Percentiles rank a stretch among this genome's conserved stretches.
Conservation (phyloP, 2,329 filamentous ascomycete species). For the Clathrospora elynae region DNA sequence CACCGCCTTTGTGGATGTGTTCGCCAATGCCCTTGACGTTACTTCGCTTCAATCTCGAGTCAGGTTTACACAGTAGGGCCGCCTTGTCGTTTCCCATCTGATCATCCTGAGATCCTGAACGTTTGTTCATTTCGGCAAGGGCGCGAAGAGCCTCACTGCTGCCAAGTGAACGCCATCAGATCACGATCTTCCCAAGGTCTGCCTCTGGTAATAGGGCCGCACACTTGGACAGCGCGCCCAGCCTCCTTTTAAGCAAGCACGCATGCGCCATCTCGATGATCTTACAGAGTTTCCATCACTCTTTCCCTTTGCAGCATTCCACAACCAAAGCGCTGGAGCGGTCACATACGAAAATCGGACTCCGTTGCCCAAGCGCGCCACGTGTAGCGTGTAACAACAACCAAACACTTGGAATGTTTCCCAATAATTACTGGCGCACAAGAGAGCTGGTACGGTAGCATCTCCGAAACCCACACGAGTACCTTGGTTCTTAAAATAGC, state of each 20-base stretch:
- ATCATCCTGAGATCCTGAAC: conserved; percentile 21
- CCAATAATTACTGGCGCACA: too few species aligned
- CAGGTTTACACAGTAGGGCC: conserved; percentile 15
- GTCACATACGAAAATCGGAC: conserved; percentile 19
- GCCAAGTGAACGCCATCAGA: conserved; percentile 9
- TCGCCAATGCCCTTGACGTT: conserved; percentile 38
- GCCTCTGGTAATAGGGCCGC: not conserved
- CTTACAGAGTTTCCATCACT: conserved; percentile 17
- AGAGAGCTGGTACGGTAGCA: conserved; percentile 23
- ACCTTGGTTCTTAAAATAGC: too few species aligned
- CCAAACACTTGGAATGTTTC: conserved; percentile 11
- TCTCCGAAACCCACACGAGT: conserved; percentile 8
- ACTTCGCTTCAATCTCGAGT: conserved; percentile 18
- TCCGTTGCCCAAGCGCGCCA: conserved; percentile 16
- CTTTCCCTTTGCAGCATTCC: conserved; percentile 20
- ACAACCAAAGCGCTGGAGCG: conserved; percentile 23
- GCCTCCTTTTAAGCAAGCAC: conserved; percentile 8
- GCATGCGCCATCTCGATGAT: conserved; percentile 15
- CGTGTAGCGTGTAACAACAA: conserved; percentile 24
- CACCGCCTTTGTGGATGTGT: conserved; percentile 19
- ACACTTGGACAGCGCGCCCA: conserved; percentile 11
- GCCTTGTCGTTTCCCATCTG: conserved; percentile 21
- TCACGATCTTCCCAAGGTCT: conserved; percentile 7
- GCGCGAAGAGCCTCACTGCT: conserved; percentile 7
- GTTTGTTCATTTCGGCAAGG: conserved; percentile 14